A percentile compares a stretch with the other conserved stretches of the same genome.
phyloP scores from a whole-genome alignment of 371 early-diverging fungal species.

The Parasitella parasitica region DNA sequence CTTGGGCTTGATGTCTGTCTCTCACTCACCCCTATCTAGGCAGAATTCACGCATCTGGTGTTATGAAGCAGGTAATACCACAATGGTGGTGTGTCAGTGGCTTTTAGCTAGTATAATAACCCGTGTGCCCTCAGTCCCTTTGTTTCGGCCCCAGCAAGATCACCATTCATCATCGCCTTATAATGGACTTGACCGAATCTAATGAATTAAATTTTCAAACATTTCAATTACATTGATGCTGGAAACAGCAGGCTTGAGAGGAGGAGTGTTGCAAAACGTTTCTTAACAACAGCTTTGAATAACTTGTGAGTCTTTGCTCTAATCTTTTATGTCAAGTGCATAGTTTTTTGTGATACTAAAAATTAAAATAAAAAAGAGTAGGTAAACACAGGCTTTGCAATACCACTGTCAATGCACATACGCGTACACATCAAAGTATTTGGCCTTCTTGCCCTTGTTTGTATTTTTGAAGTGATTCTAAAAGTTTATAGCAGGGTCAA shows the following conservation, averaged over 20 bases:
- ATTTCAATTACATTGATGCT: not conserved
- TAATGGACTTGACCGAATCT: not conserved
- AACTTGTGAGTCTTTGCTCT: conserved; percentile 8
- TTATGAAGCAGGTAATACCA: too few relatives aligned
- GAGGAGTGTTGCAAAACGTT: not conserved
- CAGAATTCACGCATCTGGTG: too few relatives aligned
- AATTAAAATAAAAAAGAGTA: conserved; percentile 6
- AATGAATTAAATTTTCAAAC: not conserved
- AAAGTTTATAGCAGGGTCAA: conserved; percentile 3
- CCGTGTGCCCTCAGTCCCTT: too few relatives aligned
- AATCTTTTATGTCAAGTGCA: conserved; percentile 6
- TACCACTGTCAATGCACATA: not conserved
- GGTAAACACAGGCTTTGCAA: conserved; percentile 5
- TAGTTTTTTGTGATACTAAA: conserved; percentile 8
- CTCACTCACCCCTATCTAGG: too few relatives aligned
- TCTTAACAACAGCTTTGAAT: not conserved
- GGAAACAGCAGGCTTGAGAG: not conserved
- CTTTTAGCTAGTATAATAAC: too few relatives aligned
- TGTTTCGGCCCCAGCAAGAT: too few relatives aligned
- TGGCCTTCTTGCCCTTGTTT: conserved; percentile 7
- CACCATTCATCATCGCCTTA: too few relatives aligned
- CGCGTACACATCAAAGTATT: conserved; percentile 12
- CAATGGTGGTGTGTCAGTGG: too few relatives aligned
- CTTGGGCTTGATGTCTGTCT: too few relatives aligned
- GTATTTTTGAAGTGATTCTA: not conserved